Base-by-base conservation (phyloP, 2,329 filamentous ascomycete genomes). In the Lachnellula occidentalis region DNA sequence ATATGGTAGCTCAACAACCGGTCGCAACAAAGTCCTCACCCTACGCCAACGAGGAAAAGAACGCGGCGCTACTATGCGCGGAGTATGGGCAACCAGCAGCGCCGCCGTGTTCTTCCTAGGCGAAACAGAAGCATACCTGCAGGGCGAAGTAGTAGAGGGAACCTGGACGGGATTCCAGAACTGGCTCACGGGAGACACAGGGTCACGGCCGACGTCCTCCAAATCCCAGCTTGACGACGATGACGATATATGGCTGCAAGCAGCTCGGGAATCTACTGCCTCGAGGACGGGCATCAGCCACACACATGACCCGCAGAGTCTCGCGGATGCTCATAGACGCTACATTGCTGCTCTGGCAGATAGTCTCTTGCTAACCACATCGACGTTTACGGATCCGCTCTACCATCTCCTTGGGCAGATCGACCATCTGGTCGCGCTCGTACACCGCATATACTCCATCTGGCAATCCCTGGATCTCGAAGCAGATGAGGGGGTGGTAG, bases 101-200 rank as follows among this genome's bases (percentile, higher is more conserved):
- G 88, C 91, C 2, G 87, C 90, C 1, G 82, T 95, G 4, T 96
- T 96, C 72, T 88, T 97, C 62, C 77, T 97, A 3, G 90, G 88
- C 0, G 92, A 96, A 68, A 86, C 90, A 14, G 88, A 92, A 61
- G 84, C 84, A 3, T 97, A 95, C 65, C 83, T 97, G 45, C 92
- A 96, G 69, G 90, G 88, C 1, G 91, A 96, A 66, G 86, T 97
- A 6, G 86, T 96, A 14, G 82, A 85, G 56, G 85, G 85, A 34
- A 85, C 90, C 1, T 96, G 91, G 83, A 80, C 86, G 15, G 84
- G 88, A 50, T 92, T 97, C 63, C 81, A 87, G 51, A 70, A 72
- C 14, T 96, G 92, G 90, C 75, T 95, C 17, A 76, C 77, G 37
- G 52, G 65, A 5, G 62, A 61, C 22, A 34, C 58, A 19, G 36